Percentiles rank a stretch among this genome's conserved stretches.
phyloP scores from a whole-genome alignment of 768 basidiomycete species.

The Lactifluus piperatus region DNA sequence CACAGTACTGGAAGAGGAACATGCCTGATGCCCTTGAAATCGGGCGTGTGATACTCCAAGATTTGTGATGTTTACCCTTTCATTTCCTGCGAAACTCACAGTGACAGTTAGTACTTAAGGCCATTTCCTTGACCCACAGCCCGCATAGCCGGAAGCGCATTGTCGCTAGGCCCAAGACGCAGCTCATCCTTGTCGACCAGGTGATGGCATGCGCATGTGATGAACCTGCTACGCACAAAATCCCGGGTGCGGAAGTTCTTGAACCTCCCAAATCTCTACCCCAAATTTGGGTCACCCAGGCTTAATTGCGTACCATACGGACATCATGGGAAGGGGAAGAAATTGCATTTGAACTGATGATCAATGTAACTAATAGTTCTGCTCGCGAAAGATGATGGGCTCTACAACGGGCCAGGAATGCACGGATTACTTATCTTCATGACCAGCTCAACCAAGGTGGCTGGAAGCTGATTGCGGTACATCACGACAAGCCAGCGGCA shows the following conservation, averaged over 20 bases:
- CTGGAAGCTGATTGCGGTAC: background rate
- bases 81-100: background rate
- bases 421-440: background rate
- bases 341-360: no score
- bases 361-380: background rate
- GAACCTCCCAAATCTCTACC: slow-evolving; percentile 22
- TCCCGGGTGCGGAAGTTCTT: slow-evolving; percentile 11
- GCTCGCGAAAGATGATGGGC: slow-evolving; percentile 1
- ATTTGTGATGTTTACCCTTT: slow-evolving; percentile 11
- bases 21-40: slow-evolving; percentile 21
- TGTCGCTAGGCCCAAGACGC: slow-evolving; percentile 22
- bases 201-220: slow-evolving; percentile 23
- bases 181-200: slow-evolving; percentile 24
- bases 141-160: slow-evolving; percentile 22
- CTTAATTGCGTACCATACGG: slow-evolving; percentile 15
- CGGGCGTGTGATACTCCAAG: slow-evolving; percentile 22
- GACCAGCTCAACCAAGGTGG: background rate
- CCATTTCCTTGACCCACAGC: slow-evolving; percentile 26
- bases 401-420: background rate
- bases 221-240: slow-evolving; percentile 11
- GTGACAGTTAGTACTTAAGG: background rate
- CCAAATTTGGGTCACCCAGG: slow-evolving; percentile 21
- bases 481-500: background rate
- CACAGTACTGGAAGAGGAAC: slow-evolving; percentile 22
- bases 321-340: slow-evolving; percentile 15